These are phyloP conservation scores for Papilionanthe hybrid DNA, from an alignment of 116 monocot genomes.

Conservation along the genomic window DNA sequence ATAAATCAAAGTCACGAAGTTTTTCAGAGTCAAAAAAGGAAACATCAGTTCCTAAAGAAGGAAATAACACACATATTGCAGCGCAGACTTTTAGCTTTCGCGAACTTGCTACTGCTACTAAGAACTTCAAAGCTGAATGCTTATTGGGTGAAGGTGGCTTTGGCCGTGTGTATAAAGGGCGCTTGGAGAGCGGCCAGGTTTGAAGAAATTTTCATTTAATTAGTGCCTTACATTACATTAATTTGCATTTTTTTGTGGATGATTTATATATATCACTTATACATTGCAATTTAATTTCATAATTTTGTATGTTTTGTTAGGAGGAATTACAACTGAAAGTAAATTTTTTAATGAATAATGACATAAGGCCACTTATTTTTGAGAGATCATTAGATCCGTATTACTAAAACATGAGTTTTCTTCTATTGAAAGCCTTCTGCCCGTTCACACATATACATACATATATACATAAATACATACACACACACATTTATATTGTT, in stretches of 20 bases:
- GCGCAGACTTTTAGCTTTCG: slow-evolving; percentile 27
- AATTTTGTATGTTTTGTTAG: slow-evolving; percentile 1
- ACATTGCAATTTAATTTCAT: not conserved
- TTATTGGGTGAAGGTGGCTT: slow-evolving; percentile 31
- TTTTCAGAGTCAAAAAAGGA: slow-evolving; percentile 28
- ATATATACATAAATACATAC: no score
- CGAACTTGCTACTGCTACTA: slow-evolving; percentile 29
- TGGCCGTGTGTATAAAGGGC: slow-evolving; percentile 30
- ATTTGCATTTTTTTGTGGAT: slow-evolving; percentile 1
- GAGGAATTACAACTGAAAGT: not conserved
- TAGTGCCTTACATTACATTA: not conserved
- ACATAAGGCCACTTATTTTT: not conserved
- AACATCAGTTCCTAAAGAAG: slow-evolving; percentile 13
- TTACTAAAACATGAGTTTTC: not conserved
- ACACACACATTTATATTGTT: no score
- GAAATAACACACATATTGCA: slow-evolving; percentile 21
- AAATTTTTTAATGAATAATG: not conserved
- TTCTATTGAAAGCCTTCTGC: not conserved
- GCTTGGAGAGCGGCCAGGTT: slow-evolving; percentile 29
- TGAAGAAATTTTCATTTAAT: slow-evolving; percentile 3
- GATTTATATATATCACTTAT: not conserved
- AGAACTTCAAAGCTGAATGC: slow-evolving; percentile 25
- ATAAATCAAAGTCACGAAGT: slow-evolving; percentile 25
- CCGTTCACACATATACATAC: not conserved
- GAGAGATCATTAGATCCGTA: not conserved